Evolutionary conservation across 352 stramenopile species (phyloP).

Genomic region (Phytopythium kandeliae): DNA sequence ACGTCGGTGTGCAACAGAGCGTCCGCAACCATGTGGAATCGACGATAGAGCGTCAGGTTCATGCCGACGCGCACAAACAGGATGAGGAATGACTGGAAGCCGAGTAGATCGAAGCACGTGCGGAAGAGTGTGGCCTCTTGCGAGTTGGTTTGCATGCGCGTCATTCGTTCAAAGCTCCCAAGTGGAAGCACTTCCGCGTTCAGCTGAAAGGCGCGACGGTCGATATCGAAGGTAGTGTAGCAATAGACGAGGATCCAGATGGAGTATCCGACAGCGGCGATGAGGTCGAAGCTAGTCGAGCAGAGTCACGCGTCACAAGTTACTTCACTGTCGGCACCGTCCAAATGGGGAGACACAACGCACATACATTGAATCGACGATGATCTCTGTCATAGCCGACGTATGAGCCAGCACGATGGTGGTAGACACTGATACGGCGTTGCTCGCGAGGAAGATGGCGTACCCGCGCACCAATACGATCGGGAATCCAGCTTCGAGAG

Average conservation of each 20-base stretch:
- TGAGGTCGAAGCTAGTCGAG: constrained; percentile 26
- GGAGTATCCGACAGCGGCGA: constrained; percentile 17
- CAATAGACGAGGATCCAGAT: constrained; percentile 17
- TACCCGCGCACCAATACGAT: constrained; percentile 20
- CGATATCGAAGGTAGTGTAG: constrained; percentile 18
- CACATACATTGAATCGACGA: constrained; percentile 25
- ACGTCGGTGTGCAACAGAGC: too few relatives aligned
- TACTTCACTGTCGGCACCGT: neutral
- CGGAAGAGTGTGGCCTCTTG: constrained; percentile 15
- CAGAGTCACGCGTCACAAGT: neutral
- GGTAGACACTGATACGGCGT: constrained; percentile 18
- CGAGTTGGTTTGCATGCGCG: constrained; percentile 14
- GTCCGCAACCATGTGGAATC: constrained; percentile 19
- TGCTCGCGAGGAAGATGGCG: constrained; percentile 17
- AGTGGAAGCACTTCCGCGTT: constrained; percentile 8
- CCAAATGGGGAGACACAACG: neutral
- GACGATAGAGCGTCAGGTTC: constrained; percentile 24
- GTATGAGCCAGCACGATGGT: constrained; percentile 15
- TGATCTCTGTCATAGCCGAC: constrained; percentile 22
- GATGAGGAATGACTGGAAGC: constrained; percentile 9
- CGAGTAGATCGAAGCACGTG: constrained; percentile 16
- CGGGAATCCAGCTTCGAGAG: constrained; percentile 26
- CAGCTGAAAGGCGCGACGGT: constrained; percentile 14
- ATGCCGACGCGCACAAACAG: constrained; percentile 20
- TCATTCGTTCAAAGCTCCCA: constrained; percentile 14